Evolutionary conservation across 257 asterid species (phyloP).

Genomic region (Henckelia pumila): DNA sequence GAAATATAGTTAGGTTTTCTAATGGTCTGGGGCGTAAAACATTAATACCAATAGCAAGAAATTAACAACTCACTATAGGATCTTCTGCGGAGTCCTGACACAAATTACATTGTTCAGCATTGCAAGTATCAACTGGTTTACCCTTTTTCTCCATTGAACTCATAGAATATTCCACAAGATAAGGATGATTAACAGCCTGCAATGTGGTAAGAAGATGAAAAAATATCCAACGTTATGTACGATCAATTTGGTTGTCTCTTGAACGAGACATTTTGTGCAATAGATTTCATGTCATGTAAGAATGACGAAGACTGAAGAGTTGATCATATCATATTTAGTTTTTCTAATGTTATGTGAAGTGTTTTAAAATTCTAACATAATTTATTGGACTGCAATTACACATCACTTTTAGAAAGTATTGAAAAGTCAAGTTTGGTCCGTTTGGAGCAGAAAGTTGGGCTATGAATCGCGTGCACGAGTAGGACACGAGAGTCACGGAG

Average conservation of each 20-base stretch:
- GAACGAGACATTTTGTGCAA: not conserved
- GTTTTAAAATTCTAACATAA: too few species aligned
- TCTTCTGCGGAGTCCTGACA: slow-evolving; percentile 82
- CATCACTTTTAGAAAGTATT: not conserved
- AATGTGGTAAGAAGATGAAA: slow-evolving; percentile 8
- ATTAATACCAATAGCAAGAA: slow-evolving; percentile 5
- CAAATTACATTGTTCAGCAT: slow-evolving; percentile 54
- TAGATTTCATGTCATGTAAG: not conserved
- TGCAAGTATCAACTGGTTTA: slow-evolving; percentile 39
- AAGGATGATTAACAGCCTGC: slow-evolving; percentile 99
- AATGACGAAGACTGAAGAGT: not conserved
- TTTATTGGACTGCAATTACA: not conserved
- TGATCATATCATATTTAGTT: not conserved
- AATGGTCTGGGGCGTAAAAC: slow-evolving; percentile 6
- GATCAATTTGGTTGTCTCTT: not conserved
- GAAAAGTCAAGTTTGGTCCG: not conserved
- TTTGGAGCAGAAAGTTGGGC: not conserved
- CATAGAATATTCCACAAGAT: slow-evolving; percentile 85
- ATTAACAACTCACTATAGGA: slow-evolving; percentile 53
- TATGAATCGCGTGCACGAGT: too few species aligned
- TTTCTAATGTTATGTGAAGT: not conserved
- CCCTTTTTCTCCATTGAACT: slow-evolving; percentile 58
- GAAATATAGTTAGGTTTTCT: slow-evolving; percentile 5
- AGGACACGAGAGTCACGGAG: too few species aligned
- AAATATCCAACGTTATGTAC: not conserved